Evolutionary conservation across 2,329 filamentous ascomycete species (phyloP), one percentile per base, ranked within the genome.

Genomic region (Apiospora marii): DNA sequence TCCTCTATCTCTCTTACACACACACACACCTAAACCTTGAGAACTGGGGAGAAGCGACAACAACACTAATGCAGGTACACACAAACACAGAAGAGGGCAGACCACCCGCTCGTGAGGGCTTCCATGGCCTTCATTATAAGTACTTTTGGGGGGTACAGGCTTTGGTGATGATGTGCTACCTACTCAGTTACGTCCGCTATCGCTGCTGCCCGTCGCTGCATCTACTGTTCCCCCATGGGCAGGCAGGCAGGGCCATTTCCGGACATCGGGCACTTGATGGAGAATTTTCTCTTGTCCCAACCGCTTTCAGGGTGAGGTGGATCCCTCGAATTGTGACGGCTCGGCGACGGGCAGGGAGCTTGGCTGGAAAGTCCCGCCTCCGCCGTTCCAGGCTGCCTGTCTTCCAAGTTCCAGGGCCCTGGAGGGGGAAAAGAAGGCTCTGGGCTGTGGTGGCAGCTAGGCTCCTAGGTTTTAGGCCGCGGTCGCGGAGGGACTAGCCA

Each of bases 61-160:
- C 27, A 30, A 64, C 58, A 64, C 58, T 64, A 64, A 37, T 64
- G 58, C 58, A 64, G 58, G 58, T 41, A 64, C 58, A 34, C 19
- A 24, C 34, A 10, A 41, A 41, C 37, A 41, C 37, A 10, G 2
- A 1, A 7, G 37, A 64, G 22, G 34, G 34, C 22, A 41, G n/a
- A n/a, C 58, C 10, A 64, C 22, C 6, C n/a, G 46, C 19, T n/a
- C 8, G 10, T n/a, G 34, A 64, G 7, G 37, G 22, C 8, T 37
- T 22, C 34, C 58, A 22, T 64, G 34, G 34, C 12, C 8, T 12
- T 19, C 34, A 14, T 13, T 64, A 5, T 64, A 64, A 64, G 41
- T 34, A 37, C 30, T 22, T 41, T 13, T 64, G 13, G 58, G 19
- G 13, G 19, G n/a, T 41, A 64, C n/a, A 41, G 34, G 30, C 53